phyloP scores from a whole-genome alignment of 2,329 filamentous ascomycete genomes.

The Trichoderma simmonsii region DNA sequence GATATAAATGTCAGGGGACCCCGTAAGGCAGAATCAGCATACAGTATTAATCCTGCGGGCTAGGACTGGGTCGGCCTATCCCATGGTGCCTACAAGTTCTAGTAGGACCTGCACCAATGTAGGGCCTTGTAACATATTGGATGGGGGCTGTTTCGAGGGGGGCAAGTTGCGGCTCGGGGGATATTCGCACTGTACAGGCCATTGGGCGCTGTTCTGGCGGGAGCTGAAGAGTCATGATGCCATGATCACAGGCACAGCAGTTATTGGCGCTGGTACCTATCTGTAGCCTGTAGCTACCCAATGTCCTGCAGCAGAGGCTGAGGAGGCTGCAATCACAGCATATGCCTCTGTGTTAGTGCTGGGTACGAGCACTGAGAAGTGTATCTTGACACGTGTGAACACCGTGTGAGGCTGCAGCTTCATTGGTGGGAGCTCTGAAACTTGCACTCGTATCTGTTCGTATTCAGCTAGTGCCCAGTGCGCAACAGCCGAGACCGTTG shows the following conservation, averaged over 20 bases:
- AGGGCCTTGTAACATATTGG: neutral
- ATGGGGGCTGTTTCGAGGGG: neutral
- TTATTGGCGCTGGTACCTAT: neutral
- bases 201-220: neutral
- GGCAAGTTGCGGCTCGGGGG: neutral
- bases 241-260: neutral
- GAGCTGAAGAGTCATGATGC: slow-evolving; percentile 4
- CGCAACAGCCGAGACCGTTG: neutral
- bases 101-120: neutral
- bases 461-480: neutral
- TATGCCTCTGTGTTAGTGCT: neutral
- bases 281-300: too few relatives aligned
- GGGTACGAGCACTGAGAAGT: neutral
- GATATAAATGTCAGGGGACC: slow-evolving; percentile 12
- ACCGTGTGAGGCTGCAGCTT: neutral
- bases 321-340: neutral
- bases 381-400: slow-evolving; percentile 12
- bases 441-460: neutral
- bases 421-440: neutral
- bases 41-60: slow-evolving; percentile 11
- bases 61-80: neutral
- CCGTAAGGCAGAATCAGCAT: slow-evolving; percentile 19
- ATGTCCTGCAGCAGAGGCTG: neutral
- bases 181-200: neutral
- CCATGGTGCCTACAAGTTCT: neutral